Evolutionary conservation across 306 rosid species (phyloP).

Genomic region (Notholithocarpus densiflorus): DNA sequence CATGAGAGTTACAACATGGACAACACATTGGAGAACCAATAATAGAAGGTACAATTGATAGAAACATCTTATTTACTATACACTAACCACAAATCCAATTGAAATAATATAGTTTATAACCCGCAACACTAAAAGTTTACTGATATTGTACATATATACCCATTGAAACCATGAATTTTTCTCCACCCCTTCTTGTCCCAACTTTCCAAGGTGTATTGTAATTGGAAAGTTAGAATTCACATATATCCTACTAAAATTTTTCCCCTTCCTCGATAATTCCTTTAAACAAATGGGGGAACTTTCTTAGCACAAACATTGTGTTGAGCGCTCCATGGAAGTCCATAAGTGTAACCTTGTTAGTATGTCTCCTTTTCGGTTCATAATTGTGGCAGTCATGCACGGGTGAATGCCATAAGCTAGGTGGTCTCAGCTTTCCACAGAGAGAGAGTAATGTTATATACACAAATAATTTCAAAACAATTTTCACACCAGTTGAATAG

Average conservation of each 20-base stretch:
- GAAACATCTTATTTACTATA: slow-evolving; percentile 19
- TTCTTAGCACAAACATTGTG: slow-evolving; percentile 17
- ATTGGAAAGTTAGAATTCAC: too few relatives aligned
- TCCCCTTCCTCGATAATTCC: not conserved
- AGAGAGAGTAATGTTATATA: too few relatives aligned
- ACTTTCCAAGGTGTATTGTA: not conserved
- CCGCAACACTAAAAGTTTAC: slow-evolving; percentile 13
- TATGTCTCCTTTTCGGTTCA: slow-evolving; percentile 13
- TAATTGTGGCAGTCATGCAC: slow-evolving; percentile 28
- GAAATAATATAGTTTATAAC: not conserved
- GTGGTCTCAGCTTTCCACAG: slow-evolving; percentile 53
- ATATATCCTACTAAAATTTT: not conserved
- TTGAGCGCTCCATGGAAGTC: slow-evolving; percentile 21
- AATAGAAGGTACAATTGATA: slow-evolving; percentile 15
- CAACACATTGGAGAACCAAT: slow-evolving; percentile 4
- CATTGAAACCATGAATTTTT: slow-evolving; percentile 17
- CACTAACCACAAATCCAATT: not conserved
- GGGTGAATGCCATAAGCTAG: slow-evolving; percentile 20
- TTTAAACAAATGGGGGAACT: slow-evolving; percentile 19
- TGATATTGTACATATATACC: slow-evolving; percentile 29
- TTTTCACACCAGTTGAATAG: too few relatives aligned
- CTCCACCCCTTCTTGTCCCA: slow-evolving; percentile 24
- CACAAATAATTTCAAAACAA: too few relatives aligned
- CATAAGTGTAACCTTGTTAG: not conserved
- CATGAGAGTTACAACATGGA: not conserved